Evolutionary conservation across 1,139 yeast genomes (phyloP).

Genomic region (Taiozyma sp.): DNA sequence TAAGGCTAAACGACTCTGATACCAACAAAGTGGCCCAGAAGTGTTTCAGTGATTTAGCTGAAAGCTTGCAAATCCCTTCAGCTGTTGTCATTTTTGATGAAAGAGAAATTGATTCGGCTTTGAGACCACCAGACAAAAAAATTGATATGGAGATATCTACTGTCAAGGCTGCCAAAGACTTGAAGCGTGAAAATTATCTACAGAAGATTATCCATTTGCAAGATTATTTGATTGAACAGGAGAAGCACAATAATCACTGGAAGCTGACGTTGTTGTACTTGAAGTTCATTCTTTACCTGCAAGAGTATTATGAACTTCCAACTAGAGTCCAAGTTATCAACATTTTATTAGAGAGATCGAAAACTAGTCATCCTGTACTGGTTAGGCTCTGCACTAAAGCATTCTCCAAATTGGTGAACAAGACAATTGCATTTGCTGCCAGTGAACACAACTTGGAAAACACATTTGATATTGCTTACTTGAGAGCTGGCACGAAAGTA

Average conservation of each 20-base stretch:
- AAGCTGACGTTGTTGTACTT: slow-evolving; percentile 54
- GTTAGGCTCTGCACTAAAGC: slow-evolving; percentile 64
- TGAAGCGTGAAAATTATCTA: slow-evolving; percentile 42
- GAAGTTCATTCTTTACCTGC: slow-evolving; percentile 49
- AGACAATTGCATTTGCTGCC: slow-evolving; percentile 48
- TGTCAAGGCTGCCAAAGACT: slow-evolving; percentile 54
- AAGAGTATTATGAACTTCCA: slow-evolving; percentile 50
- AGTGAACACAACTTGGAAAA: slow-evolving; percentile 47
- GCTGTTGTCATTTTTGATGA: slow-evolving; percentile 51
- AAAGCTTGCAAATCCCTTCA: slow-evolving; percentile 53
- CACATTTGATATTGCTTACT: slow-evolving; percentile 38
- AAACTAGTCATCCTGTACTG: slow-evolving; percentile 71
- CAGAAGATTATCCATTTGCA: slow-evolving; percentile 41
- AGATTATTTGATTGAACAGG: slow-evolving; percentile 36
- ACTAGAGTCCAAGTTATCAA: slow-evolving; percentile 40
- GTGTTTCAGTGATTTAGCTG: slow-evolving; percentile 43
- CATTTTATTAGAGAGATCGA: slow-evolving; percentile 48
- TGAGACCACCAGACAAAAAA: slow-evolving; percentile 61
- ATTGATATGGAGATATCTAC: slow-evolving; percentile 54
- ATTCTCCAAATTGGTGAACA: slow-evolving; percentile 50
- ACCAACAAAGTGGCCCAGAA: slow-evolving; percentile 49
- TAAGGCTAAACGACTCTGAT: slow-evolving; percentile 53
- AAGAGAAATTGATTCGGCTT: slow-evolving; percentile 36
- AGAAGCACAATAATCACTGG: slow-evolving; percentile 56
- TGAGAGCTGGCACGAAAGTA: slow-evolving; percentile 34